Evolutionary conservation across 176 grass and related monocot species (phyloP), one percentile per base, ranked within the genome.

Genomic region (Carex scoparia): DNA sequence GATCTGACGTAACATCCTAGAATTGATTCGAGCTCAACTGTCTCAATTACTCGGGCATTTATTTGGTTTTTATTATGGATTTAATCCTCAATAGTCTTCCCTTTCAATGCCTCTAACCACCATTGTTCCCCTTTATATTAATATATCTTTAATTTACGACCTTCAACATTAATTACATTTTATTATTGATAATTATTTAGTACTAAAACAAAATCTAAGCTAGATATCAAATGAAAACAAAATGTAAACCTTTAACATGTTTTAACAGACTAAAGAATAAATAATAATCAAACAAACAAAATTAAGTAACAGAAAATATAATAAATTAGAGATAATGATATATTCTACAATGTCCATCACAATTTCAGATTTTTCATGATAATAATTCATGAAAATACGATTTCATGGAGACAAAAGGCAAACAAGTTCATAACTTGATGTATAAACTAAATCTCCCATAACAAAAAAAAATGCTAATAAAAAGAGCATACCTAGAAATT

Each of bases 41-140:
- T 79, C 91, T 88, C 94, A 91, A 93, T 96, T 93, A 97, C 94
- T 97, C 75, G 56, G 49, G 91, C 94, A 93, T 97, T 97, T 88
- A 97, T 90, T 90, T 57, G 67, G 62, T 91, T 90, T 57, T 97
- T 97, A 93, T 93, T 89, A 86, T 89, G 84, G 10, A 91, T 78
- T 93, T 88, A 90, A 93, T 90, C 94, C 81, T 69, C 90, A 96
- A 96, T 96, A 91, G 91, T 74, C 53, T 69, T 75, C 37, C 84
- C 80, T 93, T 90, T 90, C 75, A 97, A 97, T 97, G 94, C 81
- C 62, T 85, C 87, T 90, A 91, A 91, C 94, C 81, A 87, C 91
- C 91, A 56, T 74, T 16, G 11, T 27, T 60, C 40, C 33, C 80
- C 62, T 54, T 83, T 65, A 49, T 46, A 64, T 68, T 83, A 7